Evolutionary conservation across 2,329 filamentous ascomycete species (phyloP).

Genomic region (Trichophyton rubrum): DNA sequence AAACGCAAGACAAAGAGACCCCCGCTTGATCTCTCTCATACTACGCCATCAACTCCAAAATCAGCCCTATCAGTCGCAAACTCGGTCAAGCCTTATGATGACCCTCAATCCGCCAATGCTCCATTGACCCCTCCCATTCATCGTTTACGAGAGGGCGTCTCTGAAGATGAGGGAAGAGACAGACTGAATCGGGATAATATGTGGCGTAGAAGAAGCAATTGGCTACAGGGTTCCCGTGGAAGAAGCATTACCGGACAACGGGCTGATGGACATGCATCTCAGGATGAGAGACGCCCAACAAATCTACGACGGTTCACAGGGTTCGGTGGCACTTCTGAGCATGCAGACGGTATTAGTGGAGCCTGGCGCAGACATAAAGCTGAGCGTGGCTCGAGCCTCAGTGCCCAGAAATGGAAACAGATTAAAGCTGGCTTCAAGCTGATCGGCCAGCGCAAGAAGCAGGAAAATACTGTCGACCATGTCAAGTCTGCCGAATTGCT

Average conservation of each 20-base stretch:
- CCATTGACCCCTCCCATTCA: constrained; percentile 48
- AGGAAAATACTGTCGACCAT: constrained; percentile 71
- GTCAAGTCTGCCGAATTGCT: constrained; percentile 93
- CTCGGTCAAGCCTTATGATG: constrained; percentile 31
- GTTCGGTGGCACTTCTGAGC: constrained; percentile 49
- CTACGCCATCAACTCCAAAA: constrained; percentile 55
- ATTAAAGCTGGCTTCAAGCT: constrained; percentile 82
- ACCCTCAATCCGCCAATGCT: constrained; percentile 31
- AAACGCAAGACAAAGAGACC: constrained; percentile 51
- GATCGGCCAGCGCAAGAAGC: constrained; percentile 62
- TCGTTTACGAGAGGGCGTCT: constrained; percentile 49
- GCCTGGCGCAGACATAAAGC: constrained; percentile 38
- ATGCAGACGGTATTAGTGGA: constrained; percentile 51
- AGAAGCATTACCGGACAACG: constrained; percentile 35
- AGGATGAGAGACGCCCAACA: constrained; percentile 45
- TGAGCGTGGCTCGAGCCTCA: constrained; percentile 58
- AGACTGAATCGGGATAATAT: constrained; percentile 43
- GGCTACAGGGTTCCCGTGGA: constrained; percentile 37
- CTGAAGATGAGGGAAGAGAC: constrained; percentile 62
- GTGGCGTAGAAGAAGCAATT: constrained; percentile 49
- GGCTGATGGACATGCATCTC: constrained; percentile 40
- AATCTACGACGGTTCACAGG: constrained; percentile 55
- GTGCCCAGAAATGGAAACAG: constrained; percentile 77
- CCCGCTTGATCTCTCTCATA: constrained; percentile 45
- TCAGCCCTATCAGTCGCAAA: constrained; percentile 36